Percentiles rank a stretch among this genome's conserved stretches.
Conservation (phyloP, 352 stramenopile genomes). For the Pythium dissotocum region DNA sequence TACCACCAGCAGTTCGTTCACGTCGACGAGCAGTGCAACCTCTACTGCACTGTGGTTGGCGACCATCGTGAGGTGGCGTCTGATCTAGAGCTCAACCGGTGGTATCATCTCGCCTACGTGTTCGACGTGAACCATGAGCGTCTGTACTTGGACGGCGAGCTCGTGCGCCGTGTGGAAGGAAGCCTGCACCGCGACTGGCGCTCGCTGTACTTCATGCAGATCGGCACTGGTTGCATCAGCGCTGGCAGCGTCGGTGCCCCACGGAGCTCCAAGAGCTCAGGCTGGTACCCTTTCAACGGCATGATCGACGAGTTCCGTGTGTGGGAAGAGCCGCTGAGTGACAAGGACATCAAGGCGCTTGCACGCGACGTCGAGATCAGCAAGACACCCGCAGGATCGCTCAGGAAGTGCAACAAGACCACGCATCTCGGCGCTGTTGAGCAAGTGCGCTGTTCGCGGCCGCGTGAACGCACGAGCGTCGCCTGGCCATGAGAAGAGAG, state of each 20-base stretch:
- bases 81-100: constrained; percentile 26
- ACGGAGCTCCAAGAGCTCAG: not conserved
- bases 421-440: constrained; percentile 8
- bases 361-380: constrained; percentile 4
- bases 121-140: constrained; percentile 25
- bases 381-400: not conserved
- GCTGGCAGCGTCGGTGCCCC: constrained; percentile 6
- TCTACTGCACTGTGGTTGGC: constrained; percentile 26
- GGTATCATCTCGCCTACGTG: constrained; percentile 42
- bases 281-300: constrained; percentile 39
- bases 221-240: constrained; percentile 26
- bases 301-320: constrained; percentile 36
- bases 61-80: not conserved
- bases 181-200: constrained; percentile 17
- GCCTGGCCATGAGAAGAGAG: constrained; percentile 3
- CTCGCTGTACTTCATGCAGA: constrained; percentile 22
- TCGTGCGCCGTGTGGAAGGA: not conserved
- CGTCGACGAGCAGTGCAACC: constrained; percentile 19
- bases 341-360: constrained; percentile 10
- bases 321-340: constrained; percentile 26
- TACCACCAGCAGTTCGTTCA: constrained; percentile 26
- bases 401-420: constrained; percentile 3
- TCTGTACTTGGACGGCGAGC: constrained; percentile 32
- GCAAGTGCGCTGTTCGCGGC: constrained; percentile 22
- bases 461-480: constrained; percentile 23